Percentiles rank a stretch among this genome's conserved stretches.
These are phyloP conservation scores for Calocera viscosa DNA, from an alignment of 768 basidiomycete genomes.

Conservation along the genomic window DNA sequence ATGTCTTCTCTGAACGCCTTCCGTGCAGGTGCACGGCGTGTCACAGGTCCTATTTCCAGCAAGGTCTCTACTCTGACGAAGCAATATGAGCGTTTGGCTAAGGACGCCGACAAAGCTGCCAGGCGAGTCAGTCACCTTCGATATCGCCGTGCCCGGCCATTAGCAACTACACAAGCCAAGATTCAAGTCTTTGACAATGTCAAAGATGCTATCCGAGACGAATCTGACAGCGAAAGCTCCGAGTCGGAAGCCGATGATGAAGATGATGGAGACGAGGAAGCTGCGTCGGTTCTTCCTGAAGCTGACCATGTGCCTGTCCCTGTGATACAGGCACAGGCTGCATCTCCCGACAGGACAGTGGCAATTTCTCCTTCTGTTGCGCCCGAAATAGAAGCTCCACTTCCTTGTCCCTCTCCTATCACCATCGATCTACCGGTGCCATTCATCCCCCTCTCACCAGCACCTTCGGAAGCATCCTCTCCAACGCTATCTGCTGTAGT, in stretches of 20 bases:
- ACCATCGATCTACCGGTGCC: background rate
- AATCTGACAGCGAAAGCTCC: slow-evolving; percentile 37
- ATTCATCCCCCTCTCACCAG: background rate
- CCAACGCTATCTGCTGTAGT: background rate
- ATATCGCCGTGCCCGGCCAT: slow-evolving; percentile 76
- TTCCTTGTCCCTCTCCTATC: background rate
- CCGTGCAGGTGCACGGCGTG: background rate
- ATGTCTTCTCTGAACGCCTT: slow-evolving; percentile 5
- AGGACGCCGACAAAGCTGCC: slow-evolving; percentile 61
- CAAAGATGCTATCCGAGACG: slow-evolving; percentile 77
- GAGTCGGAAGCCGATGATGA: slow-evolving; percentile 60
- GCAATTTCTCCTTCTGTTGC: slow-evolving; percentile 38
- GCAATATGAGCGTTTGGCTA: slow-evolving; percentile 76
- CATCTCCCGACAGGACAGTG: background rate
- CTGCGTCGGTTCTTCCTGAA: background rate
- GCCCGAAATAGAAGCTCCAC: background rate
- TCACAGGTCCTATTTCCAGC: slow-evolving; percentile 19
- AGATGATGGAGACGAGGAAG: slow-evolving; percentile 46
- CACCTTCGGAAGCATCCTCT: slow-evolving; percentile 11
- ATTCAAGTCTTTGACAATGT: slow-evolving; percentile 82
- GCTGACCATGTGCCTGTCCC: background rate
- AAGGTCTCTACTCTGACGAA: slow-evolving; percentile 82
- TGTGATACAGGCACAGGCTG: slow-evolving; percentile 8
- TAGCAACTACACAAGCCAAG: slow-evolving; percentile 75
- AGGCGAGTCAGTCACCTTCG: slow-evolving; percentile 76